phyloP scores from a whole-genome alignment of 352 stramenopile genomes.

The Phytophthora syringae region DNA sequence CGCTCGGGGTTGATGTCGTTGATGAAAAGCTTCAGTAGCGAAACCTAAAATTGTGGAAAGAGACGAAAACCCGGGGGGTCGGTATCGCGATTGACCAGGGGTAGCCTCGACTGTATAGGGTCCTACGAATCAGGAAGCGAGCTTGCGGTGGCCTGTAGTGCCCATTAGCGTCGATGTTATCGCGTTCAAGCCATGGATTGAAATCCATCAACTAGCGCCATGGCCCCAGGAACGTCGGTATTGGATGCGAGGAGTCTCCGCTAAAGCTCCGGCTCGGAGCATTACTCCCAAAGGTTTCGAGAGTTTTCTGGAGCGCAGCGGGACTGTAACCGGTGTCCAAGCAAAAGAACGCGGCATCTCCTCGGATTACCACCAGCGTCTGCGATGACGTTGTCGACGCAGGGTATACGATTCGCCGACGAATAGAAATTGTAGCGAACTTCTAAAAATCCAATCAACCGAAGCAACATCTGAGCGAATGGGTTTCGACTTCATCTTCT shows the following conservation, averaged over 20 bases:
- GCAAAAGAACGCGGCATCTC: too few relatives aligned
- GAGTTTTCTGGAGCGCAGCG: conserved; percentile 13
- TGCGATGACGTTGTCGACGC: conserved; percentile 2
- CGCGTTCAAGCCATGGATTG: not conserved
- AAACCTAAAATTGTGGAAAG: too few relatives aligned
- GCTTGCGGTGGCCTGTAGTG: too few relatives aligned
- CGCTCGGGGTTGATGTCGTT: too few relatives aligned
- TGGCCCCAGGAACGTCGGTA: conserved; percentile 6
- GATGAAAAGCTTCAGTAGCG: too few relatives aligned
- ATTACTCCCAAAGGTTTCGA: conserved; percentile 21
- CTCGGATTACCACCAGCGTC: conserved; percentile 21
- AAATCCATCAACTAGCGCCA: conserved; percentile 14
- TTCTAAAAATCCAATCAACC: conserved; percentile 18
- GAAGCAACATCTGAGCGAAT: too few relatives aligned
- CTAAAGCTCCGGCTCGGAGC: conserved; percentile 15
- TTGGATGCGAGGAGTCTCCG: not conserved
- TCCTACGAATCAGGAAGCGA: too few relatives aligned
- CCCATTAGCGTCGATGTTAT: not conserved
- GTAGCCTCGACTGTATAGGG: too few relatives aligned
- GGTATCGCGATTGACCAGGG: too few relatives aligned
- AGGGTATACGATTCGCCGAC: not conserved
- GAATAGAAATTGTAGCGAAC: conserved; percentile 18
- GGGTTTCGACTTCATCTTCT: conserved; percentile 3
- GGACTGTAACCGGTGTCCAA: conserved; percentile 17
- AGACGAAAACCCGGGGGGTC: too few relatives aligned